Percentiles rank a stretch among this genome's conserved stretches.
Conservation (phyloP, 179 eudicot species). For the Vitellaria paradoxa region DNA sequence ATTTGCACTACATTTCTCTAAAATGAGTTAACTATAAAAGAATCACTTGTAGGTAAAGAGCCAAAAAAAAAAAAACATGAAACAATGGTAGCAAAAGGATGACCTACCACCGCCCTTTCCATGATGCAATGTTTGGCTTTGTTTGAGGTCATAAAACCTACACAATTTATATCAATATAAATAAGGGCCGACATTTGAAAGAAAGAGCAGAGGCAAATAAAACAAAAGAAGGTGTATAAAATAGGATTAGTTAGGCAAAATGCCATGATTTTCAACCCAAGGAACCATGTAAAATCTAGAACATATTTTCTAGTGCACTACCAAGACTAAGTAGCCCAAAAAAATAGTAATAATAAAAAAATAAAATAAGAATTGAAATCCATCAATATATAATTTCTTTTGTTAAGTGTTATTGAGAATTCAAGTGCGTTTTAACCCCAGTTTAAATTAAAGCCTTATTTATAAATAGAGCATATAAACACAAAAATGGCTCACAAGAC, state of each 20-base stretch:
- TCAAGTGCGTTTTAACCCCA: background rate
- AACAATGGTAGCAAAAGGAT: background rate
- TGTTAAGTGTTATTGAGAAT: background rate
- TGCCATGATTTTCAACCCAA: background rate
- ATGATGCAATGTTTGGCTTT: slow-evolving; percentile 60
- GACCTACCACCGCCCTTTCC: slow-evolving; percentile 99
- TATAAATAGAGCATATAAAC: too few species aligned
- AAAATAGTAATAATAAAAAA: too few species aligned
- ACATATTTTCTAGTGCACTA: background rate
- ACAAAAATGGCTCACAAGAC: too few species aligned
- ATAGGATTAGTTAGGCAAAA: slow-evolving; percentile 6
- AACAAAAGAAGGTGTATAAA: background rate
- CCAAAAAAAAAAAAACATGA: background rate
- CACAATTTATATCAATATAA: slow-evolving; percentile 13
- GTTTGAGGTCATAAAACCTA: slow-evolving; percentile 87
- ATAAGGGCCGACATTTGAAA: background rate
- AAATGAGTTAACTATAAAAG: background rate
- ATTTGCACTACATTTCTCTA: background rate
- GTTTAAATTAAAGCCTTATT: background rate
- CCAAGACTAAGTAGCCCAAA: background rate
- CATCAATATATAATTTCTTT: background rate
- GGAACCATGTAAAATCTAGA: background rate
- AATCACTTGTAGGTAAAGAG: background rate
- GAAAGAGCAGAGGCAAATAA: background rate
- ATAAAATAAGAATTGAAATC: background rate